Evolutionary conservation across 2,329 filamentous ascomycete genomes (phyloP).

Genomic region (Sordariomycetes sp.): DNA sequence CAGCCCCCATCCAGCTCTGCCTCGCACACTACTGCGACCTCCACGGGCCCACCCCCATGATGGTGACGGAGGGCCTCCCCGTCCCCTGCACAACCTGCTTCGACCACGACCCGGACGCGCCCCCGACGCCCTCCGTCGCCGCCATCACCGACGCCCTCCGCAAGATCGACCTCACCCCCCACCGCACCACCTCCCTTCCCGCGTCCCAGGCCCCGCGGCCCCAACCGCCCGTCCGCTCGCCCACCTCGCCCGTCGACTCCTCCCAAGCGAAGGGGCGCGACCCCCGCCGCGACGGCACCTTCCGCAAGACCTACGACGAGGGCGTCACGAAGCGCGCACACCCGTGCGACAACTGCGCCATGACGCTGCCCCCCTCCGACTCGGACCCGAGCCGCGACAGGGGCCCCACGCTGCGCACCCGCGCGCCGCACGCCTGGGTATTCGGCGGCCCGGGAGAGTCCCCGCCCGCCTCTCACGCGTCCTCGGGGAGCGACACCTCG

Average conservation of each 20-base stretch:
- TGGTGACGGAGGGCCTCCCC: constrained; percentile 55
- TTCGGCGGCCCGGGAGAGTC: constrained; percentile 35
- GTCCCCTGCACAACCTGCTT: constrained; percentile 47
- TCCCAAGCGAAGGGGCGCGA: constrained; percentile 45
- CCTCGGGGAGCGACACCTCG: constrained; percentile 33
- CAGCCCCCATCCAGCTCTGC: constrained; percentile 34
- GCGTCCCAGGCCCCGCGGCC: constrained; percentile 29
- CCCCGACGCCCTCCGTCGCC: constrained; percentile 18
- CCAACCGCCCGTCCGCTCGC: constrained; percentile 25
- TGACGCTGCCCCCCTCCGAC: constrained; percentile 41
- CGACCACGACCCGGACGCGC: constrained; percentile 22
- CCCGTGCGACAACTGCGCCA: constrained; percentile 55
- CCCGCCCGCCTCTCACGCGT: constrained; percentile 37
- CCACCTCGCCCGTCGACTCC: constrained; percentile 37
- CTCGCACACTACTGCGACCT: constrained; percentile 60
- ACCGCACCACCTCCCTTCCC: constrained; percentile 27
- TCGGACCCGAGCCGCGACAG: constrained; percentile 11
- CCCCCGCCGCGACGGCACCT: constrained; percentile 40
- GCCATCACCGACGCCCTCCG: constrained; percentile 32
- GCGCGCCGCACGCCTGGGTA: constrained; percentile 45
- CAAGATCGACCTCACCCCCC: constrained; percentile 27
- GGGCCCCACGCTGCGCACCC: constrained; percentile 46
- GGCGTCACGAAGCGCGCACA: constrained; percentile 49
- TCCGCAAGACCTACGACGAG: constrained; percentile 50
- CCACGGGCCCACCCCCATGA: constrained; percentile 55